These are phyloP conservation scores for Nissolia schottii DNA, from an alignment of 306 rosid species.

Conservation along the genomic window DNA sequence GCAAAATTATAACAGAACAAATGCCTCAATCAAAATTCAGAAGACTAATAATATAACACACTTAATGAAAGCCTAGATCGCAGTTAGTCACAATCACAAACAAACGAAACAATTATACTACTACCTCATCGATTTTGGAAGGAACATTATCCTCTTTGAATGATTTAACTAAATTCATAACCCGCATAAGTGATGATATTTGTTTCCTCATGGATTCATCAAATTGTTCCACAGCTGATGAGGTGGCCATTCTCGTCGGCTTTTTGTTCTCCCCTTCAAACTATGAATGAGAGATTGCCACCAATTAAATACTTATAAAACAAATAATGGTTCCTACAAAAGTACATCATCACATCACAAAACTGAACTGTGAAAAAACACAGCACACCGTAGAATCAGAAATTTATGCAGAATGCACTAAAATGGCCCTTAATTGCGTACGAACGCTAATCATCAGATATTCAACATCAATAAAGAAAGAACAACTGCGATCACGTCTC, in stretches of 20 bases:
- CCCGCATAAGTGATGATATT: slow-evolving; percentile 28
- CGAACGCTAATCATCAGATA: background rate
- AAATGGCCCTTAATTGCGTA: background rate
- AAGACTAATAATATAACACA: background rate
- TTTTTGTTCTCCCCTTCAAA: background rate
- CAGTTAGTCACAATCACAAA: background rate
- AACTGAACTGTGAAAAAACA: too few species aligned
- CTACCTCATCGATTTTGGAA: slow-evolving; percentile 64
- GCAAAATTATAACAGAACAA: background rate
- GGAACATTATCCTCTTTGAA: slow-evolving; percentile 50
- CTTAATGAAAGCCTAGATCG: background rate
- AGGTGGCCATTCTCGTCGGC: slow-evolving; percentile 5
- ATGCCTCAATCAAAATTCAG: background rate
- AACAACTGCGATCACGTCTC: background rate
- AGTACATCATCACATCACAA: background rate
- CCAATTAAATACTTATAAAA: background rate
- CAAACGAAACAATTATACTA: too few species aligned
- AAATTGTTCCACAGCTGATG: slow-evolving; percentile 24
- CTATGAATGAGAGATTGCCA: background rate
- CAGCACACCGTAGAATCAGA: background rate
- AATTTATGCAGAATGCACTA: background rate
- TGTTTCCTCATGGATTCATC: slow-evolving; percentile 42
- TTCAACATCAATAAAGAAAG: background rate
- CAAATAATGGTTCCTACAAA: background rate
- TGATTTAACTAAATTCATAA: slow-evolving; percentile 6